A percentile compares a stretch with the other conserved stretches of the same genome.
Evolutionary conservation across 345 rosid species (phyloP).

Genomic region (Lenwebbia sp.): DNA sequence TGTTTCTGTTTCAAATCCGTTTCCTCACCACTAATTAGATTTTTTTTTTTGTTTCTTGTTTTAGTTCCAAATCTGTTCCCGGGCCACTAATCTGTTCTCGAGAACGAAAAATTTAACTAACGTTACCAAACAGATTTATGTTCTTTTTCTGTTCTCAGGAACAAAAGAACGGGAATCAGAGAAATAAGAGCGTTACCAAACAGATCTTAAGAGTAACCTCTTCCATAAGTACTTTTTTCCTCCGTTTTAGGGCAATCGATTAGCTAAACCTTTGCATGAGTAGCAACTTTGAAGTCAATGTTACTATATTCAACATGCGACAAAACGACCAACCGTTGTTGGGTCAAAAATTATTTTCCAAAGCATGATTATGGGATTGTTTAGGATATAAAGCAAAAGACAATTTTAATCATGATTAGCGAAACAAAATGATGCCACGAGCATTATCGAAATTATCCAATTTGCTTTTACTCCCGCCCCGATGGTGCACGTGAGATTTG

Average conservation of each 20-base stretch:
- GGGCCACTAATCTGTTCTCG: too few species aligned
- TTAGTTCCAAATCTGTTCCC: too few species aligned
- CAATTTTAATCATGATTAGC: slow-evolving; percentile 13
- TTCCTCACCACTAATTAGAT: too few species aligned
- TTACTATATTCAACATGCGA: slow-evolving; percentile 3
- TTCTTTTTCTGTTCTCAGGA: too few species aligned
- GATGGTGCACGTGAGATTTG: slow-evolving; percentile 26
- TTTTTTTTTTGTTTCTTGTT: too few species aligned
- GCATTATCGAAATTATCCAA: slow-evolving; percentile 12
- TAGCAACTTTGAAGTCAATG: neutral
- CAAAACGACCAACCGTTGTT: slow-evolving; percentile 8
- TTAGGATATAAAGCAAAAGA: slow-evolving; percentile 9
- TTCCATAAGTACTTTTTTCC: slow-evolving; percentile 2
- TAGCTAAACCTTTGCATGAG: neutral
- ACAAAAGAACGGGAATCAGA: too few species aligned
- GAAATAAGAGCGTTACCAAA: too few species aligned
- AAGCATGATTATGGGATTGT: slow-evolving; percentile 12
- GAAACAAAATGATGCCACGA: slow-evolving; percentile 16
- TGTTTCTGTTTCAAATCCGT: too few species aligned
- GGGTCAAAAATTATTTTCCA: slow-evolving; percentile 4
- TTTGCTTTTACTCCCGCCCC: neutral
- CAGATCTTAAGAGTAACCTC: neutral
- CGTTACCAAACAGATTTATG: too few species aligned
- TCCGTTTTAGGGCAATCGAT: slow-evolving; percentile 1
- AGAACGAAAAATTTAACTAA: too few species aligned